Evolutionary conservation across 2,329 filamentous ascomycete genomes (phyloP).

Genomic region (Xylariaceae sp.): DNA sequence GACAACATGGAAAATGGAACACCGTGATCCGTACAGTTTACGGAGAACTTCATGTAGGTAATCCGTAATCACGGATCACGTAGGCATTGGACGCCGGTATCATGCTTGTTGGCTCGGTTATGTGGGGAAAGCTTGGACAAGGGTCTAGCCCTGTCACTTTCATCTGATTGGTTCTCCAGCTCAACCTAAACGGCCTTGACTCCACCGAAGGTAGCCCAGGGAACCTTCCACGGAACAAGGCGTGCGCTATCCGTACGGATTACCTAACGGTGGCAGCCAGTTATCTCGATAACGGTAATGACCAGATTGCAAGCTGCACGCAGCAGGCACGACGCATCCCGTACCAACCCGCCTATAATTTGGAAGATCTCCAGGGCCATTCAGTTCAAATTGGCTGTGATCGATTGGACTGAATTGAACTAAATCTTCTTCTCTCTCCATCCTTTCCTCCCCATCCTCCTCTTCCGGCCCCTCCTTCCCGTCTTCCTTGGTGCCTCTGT

Average conservation of each 20-base stretch:
- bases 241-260: not conserved
- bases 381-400: slow-evolving; percentile 1
- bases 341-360: not conserved
- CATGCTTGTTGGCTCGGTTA: not conserved
- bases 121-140: not conserved
- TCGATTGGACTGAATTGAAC: slow-evolving; percentile 6
- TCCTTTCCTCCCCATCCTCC: slow-evolving; percentile 7
- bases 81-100: not conserved
- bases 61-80: too few relatives aligned
- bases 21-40: too few relatives aligned
- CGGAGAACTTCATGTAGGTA: too few relatives aligned
- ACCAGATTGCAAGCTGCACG: slow-evolving; percentile 1
- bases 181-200: not conserved
- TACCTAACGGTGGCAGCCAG: not conserved
- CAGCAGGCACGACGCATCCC: not conserved
- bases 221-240: too few relatives aligned
- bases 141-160: not conserved
- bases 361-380: slow-evolving; percentile 19
- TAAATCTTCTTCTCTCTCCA: slow-evolving; percentile 11
- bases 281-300: not conserved
- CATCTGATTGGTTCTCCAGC: not conserved
- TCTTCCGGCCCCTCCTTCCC: slow-evolving; percentile 7
- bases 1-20: too few relatives aligned
- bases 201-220: too few relatives aligned
- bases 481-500: not conserved